A percentile compares a stretch with the other conserved stretches of the same genome.
Conservation (phyloP, 345 rosid genomes). For the Eucalyptus marginata region DNA sequence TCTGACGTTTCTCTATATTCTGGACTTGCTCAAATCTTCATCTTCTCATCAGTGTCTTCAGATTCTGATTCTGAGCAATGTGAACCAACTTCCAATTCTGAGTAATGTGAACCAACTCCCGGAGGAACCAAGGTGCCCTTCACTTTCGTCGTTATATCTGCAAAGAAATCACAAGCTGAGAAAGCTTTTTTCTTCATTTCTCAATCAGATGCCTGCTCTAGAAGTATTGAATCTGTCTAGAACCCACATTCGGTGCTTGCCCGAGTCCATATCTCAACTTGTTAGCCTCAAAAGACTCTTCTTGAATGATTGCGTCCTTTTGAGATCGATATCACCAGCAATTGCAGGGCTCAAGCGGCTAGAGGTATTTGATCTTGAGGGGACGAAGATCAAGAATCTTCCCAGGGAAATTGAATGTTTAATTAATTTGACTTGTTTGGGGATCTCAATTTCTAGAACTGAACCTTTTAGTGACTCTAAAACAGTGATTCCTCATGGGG, state of each 20-base stretch:
- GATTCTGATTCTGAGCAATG: too few relatives aligned
- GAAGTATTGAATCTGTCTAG: conserved; percentile 6
- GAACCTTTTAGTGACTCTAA: neutral
- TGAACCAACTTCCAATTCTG: neutral
- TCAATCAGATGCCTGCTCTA: neutral
- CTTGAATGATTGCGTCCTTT: neutral
- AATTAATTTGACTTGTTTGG: neutral
- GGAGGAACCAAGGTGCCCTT: too few relatives aligned
- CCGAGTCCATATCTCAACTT: conserved; percentile 5
- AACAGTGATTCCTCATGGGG: neutral
- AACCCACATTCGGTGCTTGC: conserved; percentile 13
- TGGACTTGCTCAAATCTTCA: neutral
- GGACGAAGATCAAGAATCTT: conserved; percentile 5
- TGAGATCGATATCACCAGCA: neutral
- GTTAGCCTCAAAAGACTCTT: neutral
- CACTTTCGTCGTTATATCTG: too few relatives aligned
- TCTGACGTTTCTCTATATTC: too few relatives aligned
- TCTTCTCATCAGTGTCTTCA: neutral
- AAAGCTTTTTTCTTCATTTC: too few relatives aligned
- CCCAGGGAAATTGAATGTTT: conserved; percentile 1
- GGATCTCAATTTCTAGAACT: neutral
- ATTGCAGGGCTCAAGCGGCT: conserved; percentile 3
- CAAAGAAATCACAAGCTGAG: too few relatives aligned
- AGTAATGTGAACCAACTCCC: neutral
- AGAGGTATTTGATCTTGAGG: conserved; percentile 13